Evolutionary conservation across 2,329 filamentous ascomycete genomes (phyloP).

Genomic region (Pseudogymnoascus sp.): DNA sequence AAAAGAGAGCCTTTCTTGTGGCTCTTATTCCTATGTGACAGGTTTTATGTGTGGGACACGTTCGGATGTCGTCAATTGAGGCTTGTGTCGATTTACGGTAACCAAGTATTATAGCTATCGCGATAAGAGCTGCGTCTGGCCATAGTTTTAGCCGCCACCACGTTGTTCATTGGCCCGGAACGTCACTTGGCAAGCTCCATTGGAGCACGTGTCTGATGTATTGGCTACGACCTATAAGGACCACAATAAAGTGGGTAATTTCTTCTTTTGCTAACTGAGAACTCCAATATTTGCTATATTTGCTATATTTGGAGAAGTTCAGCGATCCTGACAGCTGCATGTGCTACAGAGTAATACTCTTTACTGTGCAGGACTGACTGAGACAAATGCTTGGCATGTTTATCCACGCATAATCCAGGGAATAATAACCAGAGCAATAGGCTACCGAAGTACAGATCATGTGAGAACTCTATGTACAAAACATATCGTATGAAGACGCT

Average conservation of each 20-base stretch:
- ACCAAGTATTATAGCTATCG: not conserved
- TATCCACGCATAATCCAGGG: not conserved
- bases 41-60: not conserved
- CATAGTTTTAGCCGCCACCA: slow-evolving; percentile 4
- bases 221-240: not conserved
- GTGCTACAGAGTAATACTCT: not conserved
- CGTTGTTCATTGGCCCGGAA: not conserved
- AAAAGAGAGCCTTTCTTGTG: not conserved
- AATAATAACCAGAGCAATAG: not conserved
- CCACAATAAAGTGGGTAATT: not conserved
- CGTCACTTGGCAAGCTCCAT: slow-evolving; percentile 1
- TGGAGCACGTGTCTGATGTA: slow-evolving; percentile 2
- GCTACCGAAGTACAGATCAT: not conserved
- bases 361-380: not conserved
- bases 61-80: not conserved
- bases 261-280: not conserved
- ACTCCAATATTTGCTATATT: not conserved
- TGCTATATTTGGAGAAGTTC: not conserved
- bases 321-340: not conserved
- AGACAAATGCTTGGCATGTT: not conserved
- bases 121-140: not conserved
- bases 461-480: not conserved
- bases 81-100: not conserved
- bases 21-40: not conserved
- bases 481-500: not conserved